Evolutionary conservation across 2,329 filamentous ascomycete genomes (phyloP), one percentile per base, ranked within the genome.

Genomic region (Colletotrichum sp.): DNA sequence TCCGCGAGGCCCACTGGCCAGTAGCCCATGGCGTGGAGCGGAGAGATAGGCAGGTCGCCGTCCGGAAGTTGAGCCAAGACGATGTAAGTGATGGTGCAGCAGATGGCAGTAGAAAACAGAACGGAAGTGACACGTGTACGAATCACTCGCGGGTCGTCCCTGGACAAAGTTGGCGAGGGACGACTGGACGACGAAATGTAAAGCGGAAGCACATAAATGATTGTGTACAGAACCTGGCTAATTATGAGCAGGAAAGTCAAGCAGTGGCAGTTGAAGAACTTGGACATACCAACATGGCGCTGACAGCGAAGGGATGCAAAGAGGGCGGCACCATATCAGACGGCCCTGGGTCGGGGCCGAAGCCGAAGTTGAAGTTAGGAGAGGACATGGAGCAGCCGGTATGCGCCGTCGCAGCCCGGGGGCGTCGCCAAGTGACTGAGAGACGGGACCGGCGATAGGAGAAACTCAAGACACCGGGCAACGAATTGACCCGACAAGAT

Each of bases 81-180:
- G 81, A 91, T 87, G 79, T 94, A 88, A 5, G 95, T 96, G 74
- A 90, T 84, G 67, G 92, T 77, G 44, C 92, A 93, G 85, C 94
- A 95, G 72, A 92, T 81, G 69, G 93, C 82, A 82, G 95, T 97
- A 60, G 95, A 96, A 73, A 94, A 83, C 26, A 92, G 93, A 80
- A 98, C 96, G 69, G 94, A 94, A 72, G 94, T 91, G 80, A 98
- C 94, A 79, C 97, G 93, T 73, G 95, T 95, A 79, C 93, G 94
- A 86, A 99, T 99, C 67, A 98, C 95, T 13, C 94, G 94, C 12
- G 96, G 95, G 32, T 95, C 94, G 90, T 99, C 96, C 82, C 97
- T 93, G 77, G 95, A 95, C 32, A 98, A 90, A 71, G 90, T 92
- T 30, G 92, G 90, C 9, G 95, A 97, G 8, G 96, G 96, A 69